A percentile compares a stretch with the other conserved stretches of the same genome.
phyloP scores from a whole-genome alignment of 2,329 filamentous ascomycete species.

The Phyllosticta citribraziliensis region DNA sequence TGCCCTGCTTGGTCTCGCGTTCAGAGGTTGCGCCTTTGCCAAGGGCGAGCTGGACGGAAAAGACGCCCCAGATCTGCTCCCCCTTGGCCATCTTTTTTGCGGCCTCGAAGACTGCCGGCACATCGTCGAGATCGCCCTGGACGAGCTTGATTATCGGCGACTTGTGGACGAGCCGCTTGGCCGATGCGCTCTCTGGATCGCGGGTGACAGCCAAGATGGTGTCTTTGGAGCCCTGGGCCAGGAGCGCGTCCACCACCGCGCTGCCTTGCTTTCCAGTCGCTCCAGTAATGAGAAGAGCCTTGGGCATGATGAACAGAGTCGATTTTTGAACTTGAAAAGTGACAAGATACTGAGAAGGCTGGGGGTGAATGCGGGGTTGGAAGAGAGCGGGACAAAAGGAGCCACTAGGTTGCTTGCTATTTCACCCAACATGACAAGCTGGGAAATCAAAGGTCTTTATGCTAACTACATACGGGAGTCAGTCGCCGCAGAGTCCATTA shows the following conservation, averaged over 20 bases:
- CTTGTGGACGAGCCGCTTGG: conserved; percentile 38
- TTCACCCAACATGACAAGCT: too few species aligned
- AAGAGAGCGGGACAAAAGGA: too few species aligned
- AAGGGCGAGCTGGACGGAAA: conserved; percentile 47
- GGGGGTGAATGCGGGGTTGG: too few species aligned
- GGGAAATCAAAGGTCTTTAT: too few species aligned
- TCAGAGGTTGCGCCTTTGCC: conserved; percentile 34
- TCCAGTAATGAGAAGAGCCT: conserved; percentile 35
- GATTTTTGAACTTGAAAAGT: too few species aligned
- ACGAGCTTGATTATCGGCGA: conserved; percentile 45
- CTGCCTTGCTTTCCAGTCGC: conserved; percentile 40
- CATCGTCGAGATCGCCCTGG: conserved; percentile 47
- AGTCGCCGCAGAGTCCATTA: too few species aligned
- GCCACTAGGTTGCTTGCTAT: too few species aligned
- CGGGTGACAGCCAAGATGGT: conserved; percentile 53
- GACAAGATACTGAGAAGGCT: too few species aligned
- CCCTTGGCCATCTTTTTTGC: conserved; percentile 25
- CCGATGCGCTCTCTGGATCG: conserved; percentile 40
- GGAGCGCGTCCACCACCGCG: conserved; percentile 33
- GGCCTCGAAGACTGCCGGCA: conserved; percentile 40
- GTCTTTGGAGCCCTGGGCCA: conserved; percentile 20
- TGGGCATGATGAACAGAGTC: conserved; percentile 18
- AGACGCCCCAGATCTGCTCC: conserved; percentile 48
- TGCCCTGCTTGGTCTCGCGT: conserved; percentile 47
- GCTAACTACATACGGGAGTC: too few species aligned